Base-by-base conservation (phyloP, 2,329 filamentous ascomycete species). In the Aspergillus ustus region DNA sequence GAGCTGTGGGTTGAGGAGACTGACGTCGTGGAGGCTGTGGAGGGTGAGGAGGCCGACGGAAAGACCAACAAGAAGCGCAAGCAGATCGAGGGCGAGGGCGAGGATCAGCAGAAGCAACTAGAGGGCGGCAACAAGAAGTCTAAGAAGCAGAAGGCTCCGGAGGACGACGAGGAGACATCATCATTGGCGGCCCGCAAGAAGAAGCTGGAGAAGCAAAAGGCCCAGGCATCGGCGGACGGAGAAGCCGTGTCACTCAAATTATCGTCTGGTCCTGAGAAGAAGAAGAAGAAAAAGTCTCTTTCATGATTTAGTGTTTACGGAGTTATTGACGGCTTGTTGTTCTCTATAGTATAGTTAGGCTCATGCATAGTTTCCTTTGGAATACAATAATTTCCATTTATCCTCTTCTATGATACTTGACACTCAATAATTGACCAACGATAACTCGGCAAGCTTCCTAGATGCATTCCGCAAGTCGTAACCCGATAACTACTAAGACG, bases 1-100 rank as follows among this genome's bases (percentile, higher is more conserved):
- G 93, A 97, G 83, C 83, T 99, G 66, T 99, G 95, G 93, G 78
- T 89, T 17, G 91, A 95, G 67, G 86, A 89, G 63, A 84, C 87
- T 63, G 89, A 92, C 72, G 87, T 97, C 7, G 81, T 95, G 48
- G 81, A 85, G 66, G 79, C 76, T 44, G 71, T 75, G 44, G 67
- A 60, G 15, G 73, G 72, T 52, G 74, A 72, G 46, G 61, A 67
- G 52, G 76, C 78, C 62, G 75, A 71, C 59, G 63, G 63, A 7
- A 77, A 77, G 68, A 72, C 72, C 45, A 85, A 85, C 70, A 91
- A 91, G 85, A 83, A 83, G 77, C 74, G 78, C 66, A 82, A 81
- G 72, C 73, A 73, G 52, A 67, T 57, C 44, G 72, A 64, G 11
- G 71, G 74, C 1, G 69, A 40, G 9, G 34, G 34, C 1, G 69